These are phyloP conservation scores for Neocucurbitaria cava DNA, from an alignment of 2,329 filamentous ascomycete genomes.

Conservation along the genomic window DNA sequence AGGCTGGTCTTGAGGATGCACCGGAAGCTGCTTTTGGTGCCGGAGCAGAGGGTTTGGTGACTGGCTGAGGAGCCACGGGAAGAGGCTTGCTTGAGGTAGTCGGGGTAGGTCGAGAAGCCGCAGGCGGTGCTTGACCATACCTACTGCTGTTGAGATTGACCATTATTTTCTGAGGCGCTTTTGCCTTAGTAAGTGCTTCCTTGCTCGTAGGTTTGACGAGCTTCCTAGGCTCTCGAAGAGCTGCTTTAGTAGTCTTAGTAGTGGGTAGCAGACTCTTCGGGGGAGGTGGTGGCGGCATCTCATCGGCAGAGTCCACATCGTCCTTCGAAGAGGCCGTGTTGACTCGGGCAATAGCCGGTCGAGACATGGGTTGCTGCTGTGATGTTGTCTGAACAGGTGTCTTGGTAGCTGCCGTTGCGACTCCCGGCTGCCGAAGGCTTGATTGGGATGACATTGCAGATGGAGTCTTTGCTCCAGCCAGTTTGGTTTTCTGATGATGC, in stretches of 20 bases:
- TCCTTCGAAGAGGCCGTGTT: conserved; percentile 32
- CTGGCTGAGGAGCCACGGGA: conserved; percentile 27
- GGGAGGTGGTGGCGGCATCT: conserved; percentile 68
- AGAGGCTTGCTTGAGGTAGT: conserved; percentile 29
- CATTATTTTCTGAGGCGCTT: conserved; percentile 67
- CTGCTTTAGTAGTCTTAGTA: conserved; percentile 50
- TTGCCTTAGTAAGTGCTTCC: conserved; percentile 64
- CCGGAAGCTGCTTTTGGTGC: conserved; percentile 60
- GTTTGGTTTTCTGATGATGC: conserved; percentile 51
- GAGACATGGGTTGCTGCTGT: conserved; percentile 39
- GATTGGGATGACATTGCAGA: conserved; percentile 47
- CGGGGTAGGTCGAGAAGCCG: conserved; percentile 62
- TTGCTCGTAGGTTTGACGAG: conserved; percentile 67
- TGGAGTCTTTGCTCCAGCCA: conserved; percentile 58
- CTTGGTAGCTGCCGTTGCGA: conserved; percentile 51
- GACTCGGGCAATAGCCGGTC: conserved; percentile 31
- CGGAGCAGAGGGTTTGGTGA: conserved; percentile 52
- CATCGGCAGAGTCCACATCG: conserved; percentile 54
- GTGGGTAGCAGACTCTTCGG: conserved; percentile 59
- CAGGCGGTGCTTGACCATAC: conserved; percentile 51
- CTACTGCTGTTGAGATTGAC: conserved; percentile 69
- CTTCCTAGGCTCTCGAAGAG: conserved; percentile 52
- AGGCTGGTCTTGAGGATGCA: conserved; percentile 36
- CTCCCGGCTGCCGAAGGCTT: conserved; percentile 31
- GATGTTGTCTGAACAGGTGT: conserved; percentile 50